phyloP scores from a whole-genome alignment of 129 eudicot genomes.

The Apium graveolens region DNA sequence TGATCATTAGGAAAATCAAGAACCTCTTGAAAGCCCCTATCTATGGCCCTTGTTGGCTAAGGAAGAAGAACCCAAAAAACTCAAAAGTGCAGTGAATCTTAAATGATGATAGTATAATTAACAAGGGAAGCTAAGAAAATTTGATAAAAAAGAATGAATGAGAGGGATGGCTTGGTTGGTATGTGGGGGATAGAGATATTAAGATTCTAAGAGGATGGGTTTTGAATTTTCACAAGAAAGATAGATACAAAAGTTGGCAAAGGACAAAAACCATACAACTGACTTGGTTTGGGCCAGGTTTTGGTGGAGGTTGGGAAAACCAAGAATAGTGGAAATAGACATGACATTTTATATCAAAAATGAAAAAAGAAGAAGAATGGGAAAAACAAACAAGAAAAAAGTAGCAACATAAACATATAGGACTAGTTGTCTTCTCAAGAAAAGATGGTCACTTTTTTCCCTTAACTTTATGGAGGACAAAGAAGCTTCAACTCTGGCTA shows the following conservation, averaged over 20 bases:
- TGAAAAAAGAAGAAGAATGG: not conserved
- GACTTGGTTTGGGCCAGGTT: constrained; percentile 9
- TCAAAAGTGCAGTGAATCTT: constrained; percentile 5
- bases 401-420: not conserved
- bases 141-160: not conserved
- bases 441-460: not conserved
- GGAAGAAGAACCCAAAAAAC: not conserved
- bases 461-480: not conserved
- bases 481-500: constrained; percentile 11
- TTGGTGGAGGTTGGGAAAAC: constrained; percentile 4
- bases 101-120: constrained; percentile 4
- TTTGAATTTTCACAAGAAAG: constrained; percentile 5
- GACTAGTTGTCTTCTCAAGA: constrained; percentile 7
- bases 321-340: constrained; percentile 14
- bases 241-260: constrained; percentile 6
- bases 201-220: not conserved
- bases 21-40: constrained; percentile 1
- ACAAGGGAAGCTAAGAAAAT: not conserved
- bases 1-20: constrained; percentile 12
- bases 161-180: constrained; percentile 8
- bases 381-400: not conserved
- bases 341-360: not conserved
- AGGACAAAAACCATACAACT: constrained; percentile 1
- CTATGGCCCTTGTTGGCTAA: constrained; percentile 7
- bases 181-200: not conserved